phyloP scores from a whole-genome alignment of 2,329 filamentous ascomycete genomes.

The Byssoonygena ceratinophila region DNA sequence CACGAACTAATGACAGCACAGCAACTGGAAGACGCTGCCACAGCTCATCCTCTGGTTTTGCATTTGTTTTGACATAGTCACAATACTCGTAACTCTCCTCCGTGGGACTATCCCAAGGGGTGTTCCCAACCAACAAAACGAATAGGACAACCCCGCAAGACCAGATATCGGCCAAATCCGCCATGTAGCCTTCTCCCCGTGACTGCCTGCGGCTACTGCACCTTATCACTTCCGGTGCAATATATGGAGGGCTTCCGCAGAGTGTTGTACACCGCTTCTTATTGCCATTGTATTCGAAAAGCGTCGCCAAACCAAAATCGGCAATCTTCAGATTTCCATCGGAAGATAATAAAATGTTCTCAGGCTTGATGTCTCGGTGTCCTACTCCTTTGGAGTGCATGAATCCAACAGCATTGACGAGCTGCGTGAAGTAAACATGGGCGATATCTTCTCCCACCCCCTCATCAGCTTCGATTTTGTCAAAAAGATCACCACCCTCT shows the following conservation, averaged over 20 bases:
- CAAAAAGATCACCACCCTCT: constrained; percentile 89
- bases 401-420: constrained; percentile 80
- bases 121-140: constrained; percentile 88
- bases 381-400: constrained; percentile 95
- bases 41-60: constrained; percentile 72
- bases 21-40: constrained; percentile 69
- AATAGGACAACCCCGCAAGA: constrained; percentile 97
- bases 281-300: constrained; percentile 81
- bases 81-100: constrained; percentile 77
- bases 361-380: constrained; percentile 83
- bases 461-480: constrained; percentile 97
- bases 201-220: constrained; percentile 43
- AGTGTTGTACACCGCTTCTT: constrained; percentile 76
- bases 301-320: constrained; percentile 89
- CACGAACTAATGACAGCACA: constrained; percentile 70
- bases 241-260: constrained; percentile 93
- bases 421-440: constrained; percentile 89
- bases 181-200: constrained; percentile 40
- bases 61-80: constrained; percentile 70
- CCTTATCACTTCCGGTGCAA: constrained; percentile 76
- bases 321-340: constrained; percentile 85
- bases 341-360: constrained; percentile 83
- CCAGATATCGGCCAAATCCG: constrained; percentile 87
- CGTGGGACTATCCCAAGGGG: constrained; percentile 92
- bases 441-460: constrained; percentile 91